A percentile compares a stretch with the other conserved stretches of the same genome.
Evolutionary conservation across 1,284 basidiomycete genomes (phyloP).

Genomic region (Cryptococcus amylolentus): DNA sequence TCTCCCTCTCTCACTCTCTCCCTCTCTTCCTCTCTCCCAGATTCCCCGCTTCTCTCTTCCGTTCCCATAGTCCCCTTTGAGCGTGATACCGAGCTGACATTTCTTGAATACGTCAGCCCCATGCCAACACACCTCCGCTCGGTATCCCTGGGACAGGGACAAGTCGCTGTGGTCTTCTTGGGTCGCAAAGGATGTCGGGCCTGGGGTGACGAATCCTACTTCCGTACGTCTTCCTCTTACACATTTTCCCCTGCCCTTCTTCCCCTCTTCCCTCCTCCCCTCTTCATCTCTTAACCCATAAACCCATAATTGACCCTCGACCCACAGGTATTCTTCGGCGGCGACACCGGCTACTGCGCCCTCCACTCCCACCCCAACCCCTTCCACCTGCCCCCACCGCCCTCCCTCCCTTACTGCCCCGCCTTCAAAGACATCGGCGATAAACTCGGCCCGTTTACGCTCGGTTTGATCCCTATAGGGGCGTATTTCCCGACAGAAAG

Average conservation of each 20-base stretch:
- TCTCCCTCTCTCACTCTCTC: too few species aligned
- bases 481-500: constrained; percentile 62
- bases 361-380: constrained; percentile 49
- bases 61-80: too few species aligned
- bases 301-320: too few species aligned
- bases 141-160: constrained; percentile 55
- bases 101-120: constrained; percentile 31
- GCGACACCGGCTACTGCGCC: constrained; percentile 56
- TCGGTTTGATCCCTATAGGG: constrained; percentile 63
- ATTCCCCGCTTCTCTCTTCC: too few species aligned
- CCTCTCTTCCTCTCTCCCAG: too few species aligned
- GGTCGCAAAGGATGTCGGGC: constrained; percentile 52
- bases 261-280: too few species aligned
- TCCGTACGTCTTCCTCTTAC: too few species aligned
- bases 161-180: constrained; percentile 62
- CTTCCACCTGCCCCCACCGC: constrained; percentile 38
- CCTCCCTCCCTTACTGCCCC: constrained; percentile 52
- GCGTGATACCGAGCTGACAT: background rate
- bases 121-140: constrained; percentile 58
- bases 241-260: too few species aligned
- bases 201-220: too few species aligned
- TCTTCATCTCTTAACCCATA: too few species aligned
- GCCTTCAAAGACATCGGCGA: constrained; percentile 66
- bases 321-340: constrained; percentile 59
- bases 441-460: constrained; percentile 58